phyloP scores from a whole-genome alignment of 441 rosid species.

The Brassica balearica region DNA sequence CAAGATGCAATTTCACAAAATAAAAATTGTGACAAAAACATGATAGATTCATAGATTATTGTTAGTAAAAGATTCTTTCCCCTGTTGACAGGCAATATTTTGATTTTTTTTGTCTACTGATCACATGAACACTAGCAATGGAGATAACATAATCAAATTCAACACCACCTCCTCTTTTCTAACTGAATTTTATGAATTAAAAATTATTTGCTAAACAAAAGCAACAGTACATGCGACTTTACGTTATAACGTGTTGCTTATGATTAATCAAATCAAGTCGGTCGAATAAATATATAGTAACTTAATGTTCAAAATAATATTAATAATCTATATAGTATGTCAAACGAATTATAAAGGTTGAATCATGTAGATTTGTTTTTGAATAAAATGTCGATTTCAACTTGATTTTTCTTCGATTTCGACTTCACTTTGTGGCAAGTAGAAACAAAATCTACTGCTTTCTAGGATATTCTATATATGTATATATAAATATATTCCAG shows the following conservation, averaged over 20 bases:
- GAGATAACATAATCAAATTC: slow-evolving; percentile 48
- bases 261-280: slow-evolving; percentile 47
- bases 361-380: slow-evolving; percentile 43
- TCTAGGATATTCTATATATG: slow-evolving; percentile 5
- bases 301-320: slow-evolving; percentile 25
- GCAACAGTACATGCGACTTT: slow-evolving; percentile 47
- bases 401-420: slow-evolving; percentile 14
- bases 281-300: slow-evolving; percentile 41
- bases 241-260: slow-evolving; percentile 41
- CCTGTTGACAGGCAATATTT: slow-evolving; percentile 36
- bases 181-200: slow-evolving; percentile 17
- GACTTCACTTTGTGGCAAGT: slow-evolving; percentile 15
- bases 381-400: slow-evolving; percentile 21
- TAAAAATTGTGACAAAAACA: not conserved
- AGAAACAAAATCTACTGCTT: slow-evolving; percentile 25
- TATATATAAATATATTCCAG: not conserved
- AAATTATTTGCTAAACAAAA: slow-evolving; percentile 22
- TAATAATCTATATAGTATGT: not conserved
- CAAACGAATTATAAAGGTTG: slow-evolving; percentile 37
- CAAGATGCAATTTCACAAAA: too few relatives aligned
- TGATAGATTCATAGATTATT: slow-evolving; percentile 20
- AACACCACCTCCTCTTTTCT: slow-evolving; percentile 34
- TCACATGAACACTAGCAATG: slow-evolving; percentile 45
- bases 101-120: slow-evolving; percentile 24
- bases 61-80: slow-evolving; percentile 38